A percentile compares a stretch with the other conserved stretches of the same genome.
phyloP scores from a whole-genome alignment of 371 early-diverging fungal genomes.

The Encephalitozoon hellem region DNA sequence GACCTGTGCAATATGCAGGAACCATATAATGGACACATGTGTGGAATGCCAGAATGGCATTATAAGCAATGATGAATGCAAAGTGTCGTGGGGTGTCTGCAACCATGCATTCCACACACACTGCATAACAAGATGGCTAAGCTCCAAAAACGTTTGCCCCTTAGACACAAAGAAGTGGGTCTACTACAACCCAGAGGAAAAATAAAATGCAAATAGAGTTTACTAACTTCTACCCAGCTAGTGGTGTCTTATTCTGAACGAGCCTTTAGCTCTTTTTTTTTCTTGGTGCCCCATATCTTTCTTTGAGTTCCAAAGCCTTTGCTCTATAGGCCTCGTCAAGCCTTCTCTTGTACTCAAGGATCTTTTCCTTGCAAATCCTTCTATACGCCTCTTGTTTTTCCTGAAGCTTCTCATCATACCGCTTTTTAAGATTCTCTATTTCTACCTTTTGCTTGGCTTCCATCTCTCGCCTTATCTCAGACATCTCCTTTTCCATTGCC shows the following conservation, averaged over 20 bases:
- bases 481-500: conserved; percentile 37
- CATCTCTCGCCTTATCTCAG: conserved; percentile 24
- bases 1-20: conserved; percentile 98
- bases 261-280: neutral
- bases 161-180: conserved; percentile 97
- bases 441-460: conserved; percentile 10
- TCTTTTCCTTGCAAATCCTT: conserved; percentile 15
- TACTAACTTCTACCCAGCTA: conserved; percentile 29
- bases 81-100: conserved; percentile 95
- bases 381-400: conserved; percentile 26
- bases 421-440: conserved; percentile 5
- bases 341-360: conserved; percentile 35
- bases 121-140: conserved; percentile 95
- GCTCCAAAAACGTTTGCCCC: conserved; percentile 91
- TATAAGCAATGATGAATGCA: conserved; percentile 82
- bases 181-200: conserved; percentile 67
- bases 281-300: neutral
- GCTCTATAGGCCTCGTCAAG: neutral
- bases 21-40: conserved; percentile 99
- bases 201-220: conserved; percentile 1
- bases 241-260: neutral
- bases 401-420: conserved; percentile 18
- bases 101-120: conserved; percentile 99
- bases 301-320: neutral
- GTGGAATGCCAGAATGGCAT: conserved; percentile 65